Percentiles rank a stretch among this genome's conserved stretches.
Conservation (phyloP, 352 stramenopile species). For the Paralagenidium karlingii region DNA sequence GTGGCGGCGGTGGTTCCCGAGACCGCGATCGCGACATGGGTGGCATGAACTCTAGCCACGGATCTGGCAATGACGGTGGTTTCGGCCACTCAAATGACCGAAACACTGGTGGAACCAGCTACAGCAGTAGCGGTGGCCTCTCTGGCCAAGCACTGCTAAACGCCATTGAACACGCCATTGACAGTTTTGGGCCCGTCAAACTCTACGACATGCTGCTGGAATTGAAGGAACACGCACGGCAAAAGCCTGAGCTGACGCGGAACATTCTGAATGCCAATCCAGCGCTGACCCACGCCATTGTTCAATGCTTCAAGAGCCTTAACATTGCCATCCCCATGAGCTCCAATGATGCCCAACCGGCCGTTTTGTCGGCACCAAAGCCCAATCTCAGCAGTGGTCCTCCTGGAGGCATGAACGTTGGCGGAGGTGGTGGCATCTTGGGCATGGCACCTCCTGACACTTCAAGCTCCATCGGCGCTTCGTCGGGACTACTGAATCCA, state of each 20-base stretch:
- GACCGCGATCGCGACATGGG: constrained; percentile 7
- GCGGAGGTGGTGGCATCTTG: too few relatives aligned
- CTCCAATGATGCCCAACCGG: too few relatives aligned
- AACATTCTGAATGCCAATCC: constrained; percentile 61
- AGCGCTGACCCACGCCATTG: constrained; percentile 69
- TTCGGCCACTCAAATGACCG: constrained; percentile 9
- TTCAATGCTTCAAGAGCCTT: constrained; percentile 76
- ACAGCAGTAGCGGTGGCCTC: too few relatives aligned
- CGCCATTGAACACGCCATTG: constrained; percentile 64
- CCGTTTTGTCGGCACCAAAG: too few relatives aligned
- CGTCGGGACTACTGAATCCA: too few relatives aligned
- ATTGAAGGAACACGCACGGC: constrained; percentile 64
- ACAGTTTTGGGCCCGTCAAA: constrained; percentile 48
- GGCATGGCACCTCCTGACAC: too few relatives aligned
- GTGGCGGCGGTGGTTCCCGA: constrained; percentile 13
- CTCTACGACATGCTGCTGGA: constrained; percentile 77
- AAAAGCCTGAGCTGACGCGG: constrained; percentile 67
- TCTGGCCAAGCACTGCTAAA: constrained; percentile 70
- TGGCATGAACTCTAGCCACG: too few relatives aligned
- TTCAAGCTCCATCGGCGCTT: too few relatives aligned
- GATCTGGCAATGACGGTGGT: not conserved
- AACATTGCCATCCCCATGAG: constrained; percentile 82
- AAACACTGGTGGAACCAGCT: constrained; percentile 29
- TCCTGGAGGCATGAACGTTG: too few relatives aligned
- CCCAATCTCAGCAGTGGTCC: too few relatives aligned